Evolutionary conservation across 768 basidiomycete species (phyloP).

Genomic region (Dacryopinax spathularia): DNA sequence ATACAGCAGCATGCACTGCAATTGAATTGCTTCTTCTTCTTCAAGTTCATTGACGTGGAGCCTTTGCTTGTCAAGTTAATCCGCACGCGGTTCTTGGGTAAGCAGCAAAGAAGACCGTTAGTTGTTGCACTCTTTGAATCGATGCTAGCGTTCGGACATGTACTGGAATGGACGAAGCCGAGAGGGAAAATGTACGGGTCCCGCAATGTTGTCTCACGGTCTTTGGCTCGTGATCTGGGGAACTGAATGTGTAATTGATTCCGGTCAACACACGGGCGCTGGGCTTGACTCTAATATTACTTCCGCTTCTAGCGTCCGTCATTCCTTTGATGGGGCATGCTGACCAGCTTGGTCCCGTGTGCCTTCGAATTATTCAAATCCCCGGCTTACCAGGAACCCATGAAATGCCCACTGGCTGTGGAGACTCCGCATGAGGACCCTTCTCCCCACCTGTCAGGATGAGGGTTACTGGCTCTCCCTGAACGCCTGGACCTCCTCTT

Average conservation of each 20-base stretch:
- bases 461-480: neutral
- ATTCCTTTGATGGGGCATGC: neutral
- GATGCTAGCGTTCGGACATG: too few species aligned
- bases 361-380: neutral
- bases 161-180: too few species aligned
- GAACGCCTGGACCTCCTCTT: neutral
- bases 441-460: neutral
- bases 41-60: too few species aligned
- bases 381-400: neutral
- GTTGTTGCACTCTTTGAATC: too few species aligned
- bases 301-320: neutral
- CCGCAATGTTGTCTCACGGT: neutral
- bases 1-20: too few species aligned
- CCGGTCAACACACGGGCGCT: neutral
- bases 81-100: too few species aligned
- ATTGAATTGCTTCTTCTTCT: too few species aligned
- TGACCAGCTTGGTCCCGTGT: neutral
- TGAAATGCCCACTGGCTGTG: neutral
- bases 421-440: neutral
- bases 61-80: too few species aligned
- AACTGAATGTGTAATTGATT: neutral
- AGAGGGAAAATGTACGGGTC: neutral
- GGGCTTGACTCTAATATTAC: conserved; percentile 1
- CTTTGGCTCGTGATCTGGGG: neutral
- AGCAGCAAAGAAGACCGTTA: too few species aligned